phyloP scores from a whole-genome alignment of 2,329 filamentous ascomycete genomes.

The Monilinia aucupariae region DNA sequence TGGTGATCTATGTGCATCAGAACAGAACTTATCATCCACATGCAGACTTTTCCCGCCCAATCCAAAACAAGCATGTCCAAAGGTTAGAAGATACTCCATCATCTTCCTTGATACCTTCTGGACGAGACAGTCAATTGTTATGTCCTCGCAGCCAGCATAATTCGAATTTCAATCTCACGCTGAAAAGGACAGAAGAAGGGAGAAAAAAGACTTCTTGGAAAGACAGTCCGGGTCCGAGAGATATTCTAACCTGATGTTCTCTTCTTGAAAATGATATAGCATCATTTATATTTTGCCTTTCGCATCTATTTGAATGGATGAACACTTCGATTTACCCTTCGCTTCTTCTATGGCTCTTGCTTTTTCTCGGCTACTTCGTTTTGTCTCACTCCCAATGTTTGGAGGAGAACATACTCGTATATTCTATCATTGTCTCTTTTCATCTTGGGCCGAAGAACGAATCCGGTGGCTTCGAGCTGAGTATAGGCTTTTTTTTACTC shows the following conservation, averaged over 20 bases:
- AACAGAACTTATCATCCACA: background rate
- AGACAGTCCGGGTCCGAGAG: background rate
- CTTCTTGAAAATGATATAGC: background rate
- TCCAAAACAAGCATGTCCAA: background rate
- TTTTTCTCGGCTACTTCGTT: background rate
- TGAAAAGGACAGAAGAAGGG: no score
- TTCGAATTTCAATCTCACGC: background rate
- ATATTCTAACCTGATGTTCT: background rate
- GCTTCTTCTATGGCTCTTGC: background rate
- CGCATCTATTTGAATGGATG: background rate
- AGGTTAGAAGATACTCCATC: background rate
- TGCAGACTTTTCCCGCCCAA: background rate
- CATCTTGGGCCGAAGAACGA: background rate
- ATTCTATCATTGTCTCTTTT: no score
- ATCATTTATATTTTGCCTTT: no score
- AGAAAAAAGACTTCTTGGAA: background rate
- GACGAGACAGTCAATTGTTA: no score
- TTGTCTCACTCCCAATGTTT: background rate
- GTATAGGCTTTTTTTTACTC: background rate
- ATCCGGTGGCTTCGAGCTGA: no score
- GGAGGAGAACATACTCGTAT: no score
- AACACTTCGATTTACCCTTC: background rate
- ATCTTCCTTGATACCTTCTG: background rate
- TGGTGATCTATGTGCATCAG: background rate
- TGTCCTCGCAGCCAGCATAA: no score